phyloP scores from a whole-genome alignment of 495 filamentous ascomycete genomes.

The Hamigera avellanea region DNA sequence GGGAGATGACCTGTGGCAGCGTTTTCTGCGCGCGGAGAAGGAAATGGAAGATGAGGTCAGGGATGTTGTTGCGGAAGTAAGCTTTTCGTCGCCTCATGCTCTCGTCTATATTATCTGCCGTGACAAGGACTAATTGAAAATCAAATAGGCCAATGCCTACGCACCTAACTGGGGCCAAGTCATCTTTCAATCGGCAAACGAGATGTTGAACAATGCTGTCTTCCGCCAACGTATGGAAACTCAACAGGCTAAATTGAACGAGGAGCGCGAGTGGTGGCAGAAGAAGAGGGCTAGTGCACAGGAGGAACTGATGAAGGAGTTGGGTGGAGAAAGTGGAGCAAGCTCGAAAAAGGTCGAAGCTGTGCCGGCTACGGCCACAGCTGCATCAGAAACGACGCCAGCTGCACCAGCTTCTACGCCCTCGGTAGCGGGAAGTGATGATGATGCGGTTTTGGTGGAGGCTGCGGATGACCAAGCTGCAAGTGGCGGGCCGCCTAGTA shows the following conservation, averaged over 20 bases:
- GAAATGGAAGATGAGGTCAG: constrained; percentile 93
- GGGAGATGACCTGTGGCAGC: constrained; percentile 92
- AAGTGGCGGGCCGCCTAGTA: constrained; percentile 15
- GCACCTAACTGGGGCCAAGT: constrained; percentile 76
- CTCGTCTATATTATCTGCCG: constrained; percentile 1
- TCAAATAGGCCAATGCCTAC: constrained; percentile 70
- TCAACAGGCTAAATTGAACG: constrained; percentile 51
- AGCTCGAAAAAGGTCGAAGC: constrained; percentile 20
- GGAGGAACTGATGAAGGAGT: constrained; percentile 74
- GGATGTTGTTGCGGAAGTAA: constrained; percentile 87
- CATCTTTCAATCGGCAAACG: constrained; percentile 91
- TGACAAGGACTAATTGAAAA: too few species aligned
- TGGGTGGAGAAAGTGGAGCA: constrained; percentile 39
- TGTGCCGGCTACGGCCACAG: constrained; percentile 7
- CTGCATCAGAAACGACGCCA: constrained; percentile 8
- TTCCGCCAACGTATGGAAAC: constrained; percentile 49
- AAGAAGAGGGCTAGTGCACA: constrained; percentile 66
- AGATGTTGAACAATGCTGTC: constrained; percentile 60
- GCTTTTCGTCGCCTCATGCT: constrained; percentile 5
- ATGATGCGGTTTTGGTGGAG: constrained; percentile 80
- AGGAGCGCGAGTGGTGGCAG: constrained; percentile 84
- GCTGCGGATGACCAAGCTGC: constrained; percentile 46
- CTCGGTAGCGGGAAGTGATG: constrained; percentile 48
- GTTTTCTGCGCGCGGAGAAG: constrained; percentile 83
- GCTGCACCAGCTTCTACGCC: constrained; percentile 8